phyloP scores from a whole-genome alignment of 176 grass and related monocot species.

The Carex cristatella region DNA sequence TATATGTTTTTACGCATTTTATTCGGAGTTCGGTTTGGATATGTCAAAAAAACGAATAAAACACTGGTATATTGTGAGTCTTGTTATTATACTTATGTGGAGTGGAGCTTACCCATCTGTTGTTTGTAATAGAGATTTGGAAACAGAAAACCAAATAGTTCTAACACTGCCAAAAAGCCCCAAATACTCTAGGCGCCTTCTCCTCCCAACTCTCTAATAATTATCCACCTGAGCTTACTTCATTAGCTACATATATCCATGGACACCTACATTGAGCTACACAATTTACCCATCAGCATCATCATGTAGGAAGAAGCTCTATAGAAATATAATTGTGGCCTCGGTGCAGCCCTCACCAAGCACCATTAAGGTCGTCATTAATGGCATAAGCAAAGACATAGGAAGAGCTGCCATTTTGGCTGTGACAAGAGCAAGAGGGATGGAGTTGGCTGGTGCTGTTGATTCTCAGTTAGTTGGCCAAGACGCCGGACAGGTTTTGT shows the following conservation, averaged over 20 bases:
- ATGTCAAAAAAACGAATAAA: too few species aligned
- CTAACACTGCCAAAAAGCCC: not conserved
- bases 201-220: conserved; percentile 9
- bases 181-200: not conserved
- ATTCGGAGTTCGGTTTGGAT: too few species aligned
- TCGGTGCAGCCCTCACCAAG: conserved; percentile 48
- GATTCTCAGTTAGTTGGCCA: conserved; percentile 49
- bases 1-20: too few species aligned
- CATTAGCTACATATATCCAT: conserved; percentile 8
- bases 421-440: conserved; percentile 63
- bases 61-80: too few species aligned
- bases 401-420: conserved; percentile 55
- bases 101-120: not conserved
- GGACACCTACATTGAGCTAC: conserved; percentile 22
- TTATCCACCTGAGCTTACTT: not conserved
- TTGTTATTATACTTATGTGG: too few species aligned
- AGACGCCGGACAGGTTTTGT: conserved; percentile 78
- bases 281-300: conserved; percentile 8
- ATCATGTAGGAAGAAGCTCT: not conserved
- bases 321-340: conserved; percentile 17
- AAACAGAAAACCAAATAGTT: too few species aligned
- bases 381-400: conserved; percentile 63
- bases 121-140: too few species aligned
- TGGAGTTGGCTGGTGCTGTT: conserved; percentile 70
- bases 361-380: conserved; percentile 77